Conservation (phyloP, 1,284 basidiomycete genomes). For the Heterobasidion irregulare region DNA sequence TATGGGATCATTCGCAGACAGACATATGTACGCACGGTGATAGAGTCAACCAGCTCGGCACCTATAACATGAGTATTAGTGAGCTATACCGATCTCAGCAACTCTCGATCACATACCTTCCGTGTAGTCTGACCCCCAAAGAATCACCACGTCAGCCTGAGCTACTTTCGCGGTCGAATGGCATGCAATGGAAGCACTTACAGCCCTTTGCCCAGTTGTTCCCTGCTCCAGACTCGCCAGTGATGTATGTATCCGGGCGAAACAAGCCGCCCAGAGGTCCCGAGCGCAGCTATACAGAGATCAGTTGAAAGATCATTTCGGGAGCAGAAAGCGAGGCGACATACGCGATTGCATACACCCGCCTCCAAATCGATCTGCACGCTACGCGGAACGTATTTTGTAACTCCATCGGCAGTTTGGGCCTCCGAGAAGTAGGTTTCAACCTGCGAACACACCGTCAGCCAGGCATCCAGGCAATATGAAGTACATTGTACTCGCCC, state of each 20-base stretch:
- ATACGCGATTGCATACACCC: constrained; percentile 79
- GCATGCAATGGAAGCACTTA: constrained; percentile 29
- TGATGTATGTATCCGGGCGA: constrained; percentile 84
- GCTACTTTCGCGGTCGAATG: no score
- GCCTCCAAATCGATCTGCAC: constrained; percentile 88
- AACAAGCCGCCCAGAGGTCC: constrained; percentile 72
- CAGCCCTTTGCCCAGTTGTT: constrained; percentile 94
- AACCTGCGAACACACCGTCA: constrained; percentile 31
- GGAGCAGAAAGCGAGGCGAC: constrained; percentile 6
- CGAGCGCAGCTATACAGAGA: constrained; percentile 44
- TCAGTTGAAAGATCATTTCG: neutral
- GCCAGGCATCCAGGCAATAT: neutral
- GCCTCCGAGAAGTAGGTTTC: constrained; percentile 71
- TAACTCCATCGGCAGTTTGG: constrained; percentile 25
- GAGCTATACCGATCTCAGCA: neutral
- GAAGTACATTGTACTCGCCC: constrained; percentile 24
- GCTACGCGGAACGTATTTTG: constrained; percentile 90
- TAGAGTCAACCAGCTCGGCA: constrained; percentile 85
- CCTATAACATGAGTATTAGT: constrained; percentile 31
- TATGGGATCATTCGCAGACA: no score
- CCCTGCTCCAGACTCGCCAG: constrained; percentile 71
- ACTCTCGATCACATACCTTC: constrained; percentile 45
- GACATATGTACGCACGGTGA: constrained; percentile 43
- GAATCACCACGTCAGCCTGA: neutral
- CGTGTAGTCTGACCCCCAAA: constrained; percentile 57